phyloP scores from a whole-genome alignment of 2,329 filamentous ascomycete genomes.

The Aspergillus persii region DNA sequence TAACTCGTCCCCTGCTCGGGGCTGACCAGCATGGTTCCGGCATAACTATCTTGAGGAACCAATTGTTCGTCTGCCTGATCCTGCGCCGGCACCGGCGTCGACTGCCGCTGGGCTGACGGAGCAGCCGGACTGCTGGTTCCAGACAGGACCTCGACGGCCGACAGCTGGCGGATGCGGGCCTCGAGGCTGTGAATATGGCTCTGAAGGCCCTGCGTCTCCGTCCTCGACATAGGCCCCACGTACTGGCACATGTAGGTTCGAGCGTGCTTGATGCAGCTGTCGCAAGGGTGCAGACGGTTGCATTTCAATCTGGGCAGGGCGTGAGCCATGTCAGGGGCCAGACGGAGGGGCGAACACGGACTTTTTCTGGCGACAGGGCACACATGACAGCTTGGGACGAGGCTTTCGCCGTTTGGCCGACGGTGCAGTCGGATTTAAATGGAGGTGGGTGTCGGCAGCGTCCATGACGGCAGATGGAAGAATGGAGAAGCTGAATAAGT shows the following conservation, averaged over 20 bases:
- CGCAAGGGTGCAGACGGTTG: slow-evolving; percentile 24
- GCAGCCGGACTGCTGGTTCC: background rate
- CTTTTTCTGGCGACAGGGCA: slow-evolving; percentile 20
- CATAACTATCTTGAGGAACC: background rate
- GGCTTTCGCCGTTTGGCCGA: slow-evolving; percentile 10
- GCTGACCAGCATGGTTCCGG: slow-evolving; percentile 16
- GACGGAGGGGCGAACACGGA: slow-evolving; percentile 3
- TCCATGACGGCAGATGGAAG: background rate
- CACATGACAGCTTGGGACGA: slow-evolving; percentile 10
- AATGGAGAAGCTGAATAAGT: no score
- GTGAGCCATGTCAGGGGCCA: background rate
- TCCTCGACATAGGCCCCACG: slow-evolving; percentile 8
- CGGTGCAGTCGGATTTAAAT: background rate
- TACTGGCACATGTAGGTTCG: slow-evolving; percentile 16
- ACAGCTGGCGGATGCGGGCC: slow-evolving; percentile 11
- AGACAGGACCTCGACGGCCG: background rate
- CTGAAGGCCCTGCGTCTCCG: slow-evolving; percentile 15
- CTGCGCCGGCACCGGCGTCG: no score
- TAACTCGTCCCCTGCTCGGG: slow-evolving; percentile 18
- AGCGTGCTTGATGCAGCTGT: slow-evolving; percentile 20
- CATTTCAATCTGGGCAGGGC: slow-evolving; percentile 21
- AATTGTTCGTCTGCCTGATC: background rate
- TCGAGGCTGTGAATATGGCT: slow-evolving; percentile 15
- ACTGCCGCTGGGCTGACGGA: background rate
- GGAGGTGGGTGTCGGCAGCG: background rate